Conservation (phyloP, 129 eudicot genomes). For the Artemisia tridentata region DNA sequence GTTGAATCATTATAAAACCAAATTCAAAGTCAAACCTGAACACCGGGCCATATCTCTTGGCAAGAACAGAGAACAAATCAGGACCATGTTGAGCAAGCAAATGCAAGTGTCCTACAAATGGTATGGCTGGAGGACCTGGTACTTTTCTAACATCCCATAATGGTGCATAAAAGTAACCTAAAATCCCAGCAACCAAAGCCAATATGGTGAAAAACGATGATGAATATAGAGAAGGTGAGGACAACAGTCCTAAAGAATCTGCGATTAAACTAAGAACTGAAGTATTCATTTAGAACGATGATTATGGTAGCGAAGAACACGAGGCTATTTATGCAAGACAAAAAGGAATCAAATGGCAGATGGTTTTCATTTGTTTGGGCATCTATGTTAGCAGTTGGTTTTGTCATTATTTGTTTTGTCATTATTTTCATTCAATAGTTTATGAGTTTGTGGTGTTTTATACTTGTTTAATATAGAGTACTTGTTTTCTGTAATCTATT, state of each 20-base stretch:
- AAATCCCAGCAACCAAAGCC: constrained; percentile 27
- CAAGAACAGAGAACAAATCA: constrained; percentile 64
- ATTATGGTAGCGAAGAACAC: background rate
- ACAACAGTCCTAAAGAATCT: background rate
- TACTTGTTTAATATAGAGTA: too few species aligned
- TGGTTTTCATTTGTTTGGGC: background rate
- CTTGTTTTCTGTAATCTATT: too few species aligned
- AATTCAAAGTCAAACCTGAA: constrained; percentile 48
- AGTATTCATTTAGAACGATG: background rate
- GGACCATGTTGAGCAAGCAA: constrained; percentile 77
- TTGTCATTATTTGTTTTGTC: constrained; percentile 1
- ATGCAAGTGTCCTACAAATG: constrained; percentile 78
- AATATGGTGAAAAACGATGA: constrained; percentile 34
- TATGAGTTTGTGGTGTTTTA: too few species aligned
- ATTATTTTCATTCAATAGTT: too few species aligned
- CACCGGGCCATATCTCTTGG: constrained; percentile 73
- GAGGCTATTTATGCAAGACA: constrained; percentile 10
- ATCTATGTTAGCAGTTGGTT: constrained; percentile 5
- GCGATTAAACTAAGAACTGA: background rate
- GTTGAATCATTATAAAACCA: background rate
- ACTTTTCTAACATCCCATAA: constrained; percentile 68
- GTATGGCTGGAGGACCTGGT: constrained; percentile 79
- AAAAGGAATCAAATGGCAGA: background rate
- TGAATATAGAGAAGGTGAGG: constrained; percentile 15
- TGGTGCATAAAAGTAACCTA: constrained; percentile 64